Evolutionary conservation across 2,329 filamentous ascomycete species (phyloP).

Genomic region (Talaromyces rugulosus): DNA sequence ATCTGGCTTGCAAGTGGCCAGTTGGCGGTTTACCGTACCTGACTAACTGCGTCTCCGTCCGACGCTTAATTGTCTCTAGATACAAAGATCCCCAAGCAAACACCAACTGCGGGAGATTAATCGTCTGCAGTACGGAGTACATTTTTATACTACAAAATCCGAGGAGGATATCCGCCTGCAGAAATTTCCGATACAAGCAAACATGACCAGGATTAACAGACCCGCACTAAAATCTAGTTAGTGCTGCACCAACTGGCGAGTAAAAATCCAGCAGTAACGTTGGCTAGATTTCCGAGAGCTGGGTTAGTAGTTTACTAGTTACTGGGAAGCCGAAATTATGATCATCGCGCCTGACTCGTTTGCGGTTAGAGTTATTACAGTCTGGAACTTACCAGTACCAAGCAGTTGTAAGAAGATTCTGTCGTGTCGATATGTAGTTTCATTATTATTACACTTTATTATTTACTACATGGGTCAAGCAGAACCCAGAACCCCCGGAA

Average conservation of each 20-base stretch:
- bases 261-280: background rate
- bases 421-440: background rate
- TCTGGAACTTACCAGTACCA: background rate
- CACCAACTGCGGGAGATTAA: background rate
- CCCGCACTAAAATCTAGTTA: background rate
- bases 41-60: background rate
- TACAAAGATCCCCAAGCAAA: background rate
- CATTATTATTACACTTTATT: no score
- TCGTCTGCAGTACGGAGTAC: background rate
- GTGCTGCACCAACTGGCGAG: background rate
- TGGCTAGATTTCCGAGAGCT: background rate
- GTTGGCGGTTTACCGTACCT: background rate
- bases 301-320: background rate
- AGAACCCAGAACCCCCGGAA: background rate
- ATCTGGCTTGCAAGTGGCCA: background rate
- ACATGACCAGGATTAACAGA: no score
- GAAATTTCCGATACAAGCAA: background rate
- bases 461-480: no score
- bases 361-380: no score
- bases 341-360: background rate
- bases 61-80: background rate
- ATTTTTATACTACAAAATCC: background rate
- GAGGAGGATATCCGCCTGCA: background rate
- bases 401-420: background rate
- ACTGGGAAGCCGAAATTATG: background rate